phyloP scores from a whole-genome alignment of 805 yeast species.

The Saccharomycopsis capsularis region DNA sequence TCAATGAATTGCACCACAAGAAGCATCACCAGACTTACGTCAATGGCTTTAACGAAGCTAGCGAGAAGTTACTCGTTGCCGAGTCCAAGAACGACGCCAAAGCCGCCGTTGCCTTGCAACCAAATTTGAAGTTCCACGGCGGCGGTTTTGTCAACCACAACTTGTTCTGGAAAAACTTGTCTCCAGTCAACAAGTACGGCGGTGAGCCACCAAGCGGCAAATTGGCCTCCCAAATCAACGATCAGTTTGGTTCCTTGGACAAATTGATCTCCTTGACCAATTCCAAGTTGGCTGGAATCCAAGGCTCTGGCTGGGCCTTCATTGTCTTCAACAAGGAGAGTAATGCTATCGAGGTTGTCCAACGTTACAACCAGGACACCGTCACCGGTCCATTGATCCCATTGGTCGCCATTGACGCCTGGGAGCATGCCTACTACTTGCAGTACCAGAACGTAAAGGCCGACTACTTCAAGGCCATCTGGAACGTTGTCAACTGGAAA shows the following conservation, averaged over 20 bases:
- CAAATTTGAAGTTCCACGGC: constrained; percentile 80
- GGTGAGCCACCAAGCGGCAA: constrained; percentile 57
- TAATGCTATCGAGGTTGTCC: constrained; percentile 71
- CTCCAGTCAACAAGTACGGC: constrained; percentile 71
- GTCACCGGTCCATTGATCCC: constrained; percentile 63
- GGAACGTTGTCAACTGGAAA: constrained; percentile 93
- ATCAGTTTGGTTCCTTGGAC: constrained; percentile 69
- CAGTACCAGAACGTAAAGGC: constrained; percentile 89
- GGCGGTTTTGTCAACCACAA: constrained; percentile 88
- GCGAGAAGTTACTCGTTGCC: constrained; percentile 68
- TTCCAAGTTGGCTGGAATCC: constrained; percentile 72
- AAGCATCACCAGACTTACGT: constrained; percentile 94
- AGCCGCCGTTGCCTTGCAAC: constrained; percentile 53
- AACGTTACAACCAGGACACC: constrained; percentile 83
- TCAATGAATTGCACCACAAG: constrained; percentile 79
- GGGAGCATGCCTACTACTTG: constrained; percentile 96
- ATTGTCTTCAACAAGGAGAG: constrained; percentile 72
- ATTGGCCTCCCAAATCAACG: constrained; percentile 49
- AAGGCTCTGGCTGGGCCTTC: constrained; percentile 96
- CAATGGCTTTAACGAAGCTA: constrained; percentile 71
- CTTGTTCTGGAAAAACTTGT: constrained; percentile 81
- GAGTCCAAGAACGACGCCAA: constrained; percentile 50
- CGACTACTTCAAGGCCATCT: constrained; percentile 87
- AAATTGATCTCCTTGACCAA: constrained; percentile 58
- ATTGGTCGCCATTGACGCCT: constrained; percentile 83